Base-by-base conservation (phyloP, 1,284 basidiomycete genomes). In the Pseudozyma tsukubaensis region DNA sequence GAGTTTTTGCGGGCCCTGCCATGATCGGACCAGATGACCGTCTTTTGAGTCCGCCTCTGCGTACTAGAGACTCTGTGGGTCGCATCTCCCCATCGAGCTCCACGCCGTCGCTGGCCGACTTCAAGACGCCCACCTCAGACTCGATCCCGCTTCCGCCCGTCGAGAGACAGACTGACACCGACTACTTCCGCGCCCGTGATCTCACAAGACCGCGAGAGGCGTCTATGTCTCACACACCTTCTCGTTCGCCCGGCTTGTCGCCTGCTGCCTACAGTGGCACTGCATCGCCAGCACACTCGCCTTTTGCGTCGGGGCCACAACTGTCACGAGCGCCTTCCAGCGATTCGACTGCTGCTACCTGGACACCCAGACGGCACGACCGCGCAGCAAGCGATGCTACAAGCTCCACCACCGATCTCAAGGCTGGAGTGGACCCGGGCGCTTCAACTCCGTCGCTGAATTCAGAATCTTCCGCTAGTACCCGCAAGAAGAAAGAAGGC, bases 401-500 rank as follows among this genome's bases (percentile, higher is more conserved):
- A 18, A 56, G 37, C 37, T 64, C 64, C 4, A 21, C 61, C 32
- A 54, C 64, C 0, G 59, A 67, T 44, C 52, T 64, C 8, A 29
- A 44, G 14, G 45, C 60, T 4, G 16, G 42, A 9, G 16, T 40
- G 10, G 64, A 54, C 3, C 59, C 56, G 1, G 63, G 51, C 1
- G 57, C 59, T 13, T 62, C 62, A 7, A 67, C 69, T 0, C 47
- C 63, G n/a, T 72, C 69, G 4, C 55, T 72, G 10, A 48, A 60
- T 16, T 72, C 70, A 9, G 70, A 72, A 51, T 35, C 57, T 2
- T 67, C 70, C 3, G 56, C 70, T 1, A 44, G 54, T 10, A 64
- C 52, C 13, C 58, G 53, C 34, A 72, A 60, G 53, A 73, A 68
- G 61, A 68, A 69, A 34, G 64, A 64, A 5, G 58, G 56, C 0